phyloP scores from a whole-genome alignment of 192 early-diverging fungal species.

The Paraglomus brasilianum region DNA sequence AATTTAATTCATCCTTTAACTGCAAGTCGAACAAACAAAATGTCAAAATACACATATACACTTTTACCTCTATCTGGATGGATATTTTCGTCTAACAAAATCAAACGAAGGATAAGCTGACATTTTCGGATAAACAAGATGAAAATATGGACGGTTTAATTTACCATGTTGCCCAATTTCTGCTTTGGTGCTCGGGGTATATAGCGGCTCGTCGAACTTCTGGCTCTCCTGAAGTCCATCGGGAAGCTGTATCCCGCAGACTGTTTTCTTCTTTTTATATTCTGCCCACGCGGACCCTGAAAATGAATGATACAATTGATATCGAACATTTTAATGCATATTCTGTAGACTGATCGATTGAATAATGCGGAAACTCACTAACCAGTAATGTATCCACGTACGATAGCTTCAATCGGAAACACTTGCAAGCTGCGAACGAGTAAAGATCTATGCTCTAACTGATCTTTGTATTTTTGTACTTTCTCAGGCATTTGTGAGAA shows the following conservation, averaged over 20 bases:
- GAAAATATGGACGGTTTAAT: slow-evolving; percentile 9
- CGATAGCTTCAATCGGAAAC: slow-evolving; percentile 96
- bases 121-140: not conserved
- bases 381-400: slow-evolving; percentile 96
- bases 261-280: slow-evolving; percentile 87
- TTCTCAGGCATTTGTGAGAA: slow-evolving; percentile 87
- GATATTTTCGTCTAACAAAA: slow-evolving; percentile 87
- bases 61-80: slow-evolving; percentile 78
- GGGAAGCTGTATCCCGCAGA: slow-evolving; percentile 90
- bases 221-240: slow-evolving; percentile 79
- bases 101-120: slow-evolving; percentile 31
- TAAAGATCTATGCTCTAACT: slow-evolving; percentile 87
- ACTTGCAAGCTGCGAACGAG: slow-evolving; percentile 91
- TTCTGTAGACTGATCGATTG: not conserved
- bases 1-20: not conserved
- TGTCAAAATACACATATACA: slow-evolving; percentile 29
- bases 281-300: slow-evolving; percentile 92
- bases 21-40: not conserved
- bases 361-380: not conserved
- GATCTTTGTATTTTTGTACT: slow-evolving; percentile 85
- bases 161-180: slow-evolving; percentile 94
- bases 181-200: slow-evolving; percentile 98
- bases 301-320: not conserved
- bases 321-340: not conserved
- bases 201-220: slow-evolving; percentile 78